A percentile compares a stretch with the other conserved stretches of the same genome.
phyloP scores from a whole-genome alignment of 352 stramenopile genomes.

The Globisporangium orthogonon region DNA sequence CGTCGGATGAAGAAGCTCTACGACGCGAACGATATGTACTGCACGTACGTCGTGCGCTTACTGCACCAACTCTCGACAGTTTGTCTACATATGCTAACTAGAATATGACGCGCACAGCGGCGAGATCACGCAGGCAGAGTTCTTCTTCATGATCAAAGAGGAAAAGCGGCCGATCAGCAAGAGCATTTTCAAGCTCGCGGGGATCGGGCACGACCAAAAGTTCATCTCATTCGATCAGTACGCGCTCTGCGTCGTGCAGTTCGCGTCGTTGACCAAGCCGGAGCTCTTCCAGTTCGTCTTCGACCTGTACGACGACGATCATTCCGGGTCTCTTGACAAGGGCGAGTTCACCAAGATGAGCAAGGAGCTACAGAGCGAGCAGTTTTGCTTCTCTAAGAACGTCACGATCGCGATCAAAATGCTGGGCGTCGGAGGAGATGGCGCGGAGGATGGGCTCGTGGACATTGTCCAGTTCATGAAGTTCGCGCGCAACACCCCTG shows the following conservation, averaged over 20 bases:
- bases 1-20: slow-evolving; percentile 68
- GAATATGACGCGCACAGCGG: slow-evolving; percentile 21
- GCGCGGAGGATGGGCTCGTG: slow-evolving; percentile 29
- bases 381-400: slow-evolving; percentile 64
- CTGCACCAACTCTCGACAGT: background rate
- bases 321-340: slow-evolving; percentile 51
- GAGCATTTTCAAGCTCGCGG: slow-evolving; percentile 41
- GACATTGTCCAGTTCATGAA: slow-evolving; percentile 47
- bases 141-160: slow-evolving; percentile 71
- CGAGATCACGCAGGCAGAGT: slow-evolving; percentile 67
- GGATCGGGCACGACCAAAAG: slow-evolving; percentile 33
- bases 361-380: slow-evolving; percentile 53
- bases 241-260: slow-evolving; percentile 44
- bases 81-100: background rate
- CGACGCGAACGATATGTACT: slow-evolving; percentile 71
- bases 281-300: slow-evolving; percentile 70
- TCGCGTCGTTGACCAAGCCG: slow-evolving; percentile 51
- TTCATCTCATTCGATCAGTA: slow-evolving; percentile 67
- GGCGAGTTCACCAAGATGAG: slow-evolving; percentile 58
- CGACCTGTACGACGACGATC: slow-evolving; percentile 60
- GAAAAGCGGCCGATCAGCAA: slow-evolving; percentile 42
- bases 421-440: slow-evolving; percentile 29
- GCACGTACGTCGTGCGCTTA: slow-evolving; percentile 33
- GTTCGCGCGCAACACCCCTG: slow-evolving; percentile 38
- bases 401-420: slow-evolving; percentile 48